Conservation (phyloP, 1,284 basidiomycete species). For the Waitea zeae region DNA sequence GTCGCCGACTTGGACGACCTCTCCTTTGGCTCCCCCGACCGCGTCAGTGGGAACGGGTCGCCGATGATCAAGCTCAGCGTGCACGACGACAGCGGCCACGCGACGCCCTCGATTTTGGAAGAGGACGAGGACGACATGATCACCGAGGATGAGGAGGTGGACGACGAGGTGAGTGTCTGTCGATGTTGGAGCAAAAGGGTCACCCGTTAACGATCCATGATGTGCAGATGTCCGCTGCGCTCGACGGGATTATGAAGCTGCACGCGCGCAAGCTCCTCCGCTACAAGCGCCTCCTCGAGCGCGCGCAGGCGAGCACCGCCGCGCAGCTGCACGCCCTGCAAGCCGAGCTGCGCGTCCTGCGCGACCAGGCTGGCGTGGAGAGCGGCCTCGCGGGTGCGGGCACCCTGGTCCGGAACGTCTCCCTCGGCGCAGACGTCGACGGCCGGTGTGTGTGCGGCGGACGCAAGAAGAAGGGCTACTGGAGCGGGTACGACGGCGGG, state of each 20-base stretch:
- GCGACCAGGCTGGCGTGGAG: constrained; percentile 19
- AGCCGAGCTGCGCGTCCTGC: constrained; percentile 46
- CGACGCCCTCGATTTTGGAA: too few relatives aligned
- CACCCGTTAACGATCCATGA: too few relatives aligned
- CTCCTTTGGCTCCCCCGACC: too few relatives aligned
- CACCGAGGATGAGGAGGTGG: too few relatives aligned
- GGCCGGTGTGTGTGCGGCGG: constrained; percentile 44
- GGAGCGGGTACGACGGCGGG: constrained; percentile 36
- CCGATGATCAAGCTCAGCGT: too few relatives aligned
- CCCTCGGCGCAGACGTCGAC: constrained; percentile 12
- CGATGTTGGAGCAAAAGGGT: too few relatives aligned
- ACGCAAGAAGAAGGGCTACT: constrained; percentile 35
- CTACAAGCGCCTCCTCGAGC: constrained; percentile 59
- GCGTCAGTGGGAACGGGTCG: too few relatives aligned
- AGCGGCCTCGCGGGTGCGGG: background rate
- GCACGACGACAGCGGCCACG: too few relatives aligned
- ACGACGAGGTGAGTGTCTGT: too few relatives aligned
- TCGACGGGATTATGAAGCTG: constrained; percentile 33
- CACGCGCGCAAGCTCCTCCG: constrained; percentile 51
- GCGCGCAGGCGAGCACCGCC: constrained; percentile 55
- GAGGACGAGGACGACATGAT: too few relatives aligned
- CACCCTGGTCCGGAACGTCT: constrained; percentile 6
- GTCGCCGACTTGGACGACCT: too few relatives aligned
- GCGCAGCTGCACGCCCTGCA: constrained; percentile 67
- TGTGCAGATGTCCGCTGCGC: constrained; percentile 40